Evolutionary conservation across 306 rosid genomes (phyloP).

Genomic region (Betula pendula): DNA sequence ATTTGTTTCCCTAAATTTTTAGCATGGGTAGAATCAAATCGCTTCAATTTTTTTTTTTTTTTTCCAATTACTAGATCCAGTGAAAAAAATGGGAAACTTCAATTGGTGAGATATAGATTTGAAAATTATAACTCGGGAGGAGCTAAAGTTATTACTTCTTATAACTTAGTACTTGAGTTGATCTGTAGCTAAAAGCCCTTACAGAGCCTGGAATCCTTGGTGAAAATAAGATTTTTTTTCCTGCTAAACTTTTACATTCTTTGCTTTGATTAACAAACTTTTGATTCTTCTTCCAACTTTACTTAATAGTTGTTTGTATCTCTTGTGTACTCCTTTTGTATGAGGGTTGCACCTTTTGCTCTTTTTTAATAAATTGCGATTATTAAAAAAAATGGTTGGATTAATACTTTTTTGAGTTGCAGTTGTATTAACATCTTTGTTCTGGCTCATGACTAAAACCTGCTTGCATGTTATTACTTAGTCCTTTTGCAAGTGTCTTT

Average conservation of each 20-base stretch:
- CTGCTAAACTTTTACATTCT: neutral
- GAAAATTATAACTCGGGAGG: neutral
- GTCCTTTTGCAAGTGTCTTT: neutral
- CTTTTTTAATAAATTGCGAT: too few species aligned
- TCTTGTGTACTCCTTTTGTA: too few species aligned
- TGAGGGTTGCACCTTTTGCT: too few species aligned
- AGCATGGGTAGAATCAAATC: neutral
- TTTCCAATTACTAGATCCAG: neutral
- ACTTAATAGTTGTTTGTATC: too few species aligned
- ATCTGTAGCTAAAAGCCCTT: neutral
- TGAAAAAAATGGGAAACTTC: neutral
- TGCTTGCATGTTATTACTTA: neutral
- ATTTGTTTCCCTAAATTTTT: neutral
- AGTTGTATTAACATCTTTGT: neutral
- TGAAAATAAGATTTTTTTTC: neutral
- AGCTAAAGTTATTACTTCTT: neutral
- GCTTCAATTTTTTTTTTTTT: neutral
- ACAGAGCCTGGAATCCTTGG: neutral
- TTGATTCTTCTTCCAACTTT: neutral
- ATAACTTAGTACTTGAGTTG: neutral
- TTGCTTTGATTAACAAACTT: neutral
- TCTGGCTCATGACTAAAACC: neutral
- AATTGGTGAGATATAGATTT: neutral
- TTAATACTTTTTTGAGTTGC: neutral
- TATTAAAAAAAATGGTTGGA: neutral